Conservation (phyloP, 306 rosid genomes). For the Cucumis melo region DNA sequence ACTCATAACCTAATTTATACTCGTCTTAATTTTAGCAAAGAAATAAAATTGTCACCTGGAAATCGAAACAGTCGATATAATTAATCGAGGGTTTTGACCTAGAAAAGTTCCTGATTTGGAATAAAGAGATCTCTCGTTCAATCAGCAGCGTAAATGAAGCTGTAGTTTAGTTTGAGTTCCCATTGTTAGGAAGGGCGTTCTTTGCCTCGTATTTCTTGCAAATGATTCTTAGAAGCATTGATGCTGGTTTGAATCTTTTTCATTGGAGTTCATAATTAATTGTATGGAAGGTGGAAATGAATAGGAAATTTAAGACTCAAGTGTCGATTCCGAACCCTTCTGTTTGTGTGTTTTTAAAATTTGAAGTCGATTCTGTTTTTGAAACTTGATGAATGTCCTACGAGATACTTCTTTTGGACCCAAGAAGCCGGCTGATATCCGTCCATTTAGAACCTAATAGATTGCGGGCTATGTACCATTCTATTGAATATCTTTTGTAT, state of each 20-base stretch:
- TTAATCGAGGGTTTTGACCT: conserved; percentile 5
- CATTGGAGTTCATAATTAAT: background rate
- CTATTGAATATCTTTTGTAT: background rate
- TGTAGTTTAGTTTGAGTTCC: background rate
- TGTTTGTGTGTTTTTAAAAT: background rate
- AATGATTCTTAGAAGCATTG: background rate
- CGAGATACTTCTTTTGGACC: background rate
- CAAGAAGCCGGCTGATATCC: background rate
- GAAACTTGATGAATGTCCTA: background rate
- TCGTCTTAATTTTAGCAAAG: background rate
- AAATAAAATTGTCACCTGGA: background rate
- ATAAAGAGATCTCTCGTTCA: background rate
- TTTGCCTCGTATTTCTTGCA: background rate
- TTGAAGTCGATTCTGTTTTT: background rate
- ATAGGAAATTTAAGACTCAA: background rate
- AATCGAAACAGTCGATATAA: background rate
- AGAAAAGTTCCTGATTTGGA: background rate
- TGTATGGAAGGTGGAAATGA: background rate
- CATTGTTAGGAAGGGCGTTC: background rate
- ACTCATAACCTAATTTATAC: background rate
- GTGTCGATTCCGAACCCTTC: background rate
- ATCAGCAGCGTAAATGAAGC: background rate
- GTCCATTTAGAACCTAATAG: background rate
- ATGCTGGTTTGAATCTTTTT: background rate
- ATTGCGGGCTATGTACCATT: background rate